phyloP scores from a whole-genome alignment of 148 eudicot genomes.

The Camellia lanceoleosa region DNA sequence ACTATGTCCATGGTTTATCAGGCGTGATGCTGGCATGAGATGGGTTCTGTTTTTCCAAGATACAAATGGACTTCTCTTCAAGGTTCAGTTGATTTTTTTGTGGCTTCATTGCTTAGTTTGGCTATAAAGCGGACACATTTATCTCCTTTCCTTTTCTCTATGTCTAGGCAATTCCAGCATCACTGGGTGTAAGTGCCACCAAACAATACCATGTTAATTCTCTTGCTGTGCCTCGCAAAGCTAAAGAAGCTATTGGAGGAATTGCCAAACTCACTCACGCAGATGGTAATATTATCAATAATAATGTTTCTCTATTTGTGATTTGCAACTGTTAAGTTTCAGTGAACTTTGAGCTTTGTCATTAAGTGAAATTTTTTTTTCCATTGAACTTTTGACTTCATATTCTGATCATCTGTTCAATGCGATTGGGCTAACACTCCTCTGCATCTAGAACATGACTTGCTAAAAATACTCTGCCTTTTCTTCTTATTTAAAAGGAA shows the following conservation, averaged over 20 bases:
- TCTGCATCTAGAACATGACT: neutral
- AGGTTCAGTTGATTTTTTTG: constrained; percentile 45
- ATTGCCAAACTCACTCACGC: constrained; percentile 90
- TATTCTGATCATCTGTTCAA: neutral
- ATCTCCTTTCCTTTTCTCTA: constrained; percentile 4
- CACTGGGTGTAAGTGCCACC: constrained; percentile 85
- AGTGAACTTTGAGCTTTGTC: neutral
- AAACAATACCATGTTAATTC: constrained; percentile 92
- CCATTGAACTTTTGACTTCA: neutral
- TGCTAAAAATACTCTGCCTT: neutral
- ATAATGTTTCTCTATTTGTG: neutral
- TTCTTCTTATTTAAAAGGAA: neutral
- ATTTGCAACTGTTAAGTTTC: neutral
- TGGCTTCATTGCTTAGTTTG: neutral
- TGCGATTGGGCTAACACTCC: neutral
- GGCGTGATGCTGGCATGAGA: constrained; percentile 84
- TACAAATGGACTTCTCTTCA: constrained; percentile 97
- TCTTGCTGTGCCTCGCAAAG: constrained; percentile 97
- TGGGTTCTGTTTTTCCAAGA: constrained; percentile 98
- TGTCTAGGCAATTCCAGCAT: constrained; percentile 82
- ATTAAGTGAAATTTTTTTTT: neutral
- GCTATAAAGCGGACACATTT: neutral
- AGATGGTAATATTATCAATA: constrained; percentile 57
- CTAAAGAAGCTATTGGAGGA: constrained; percentile 99
- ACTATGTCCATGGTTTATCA: constrained; percentile 20